Evolutionary conservation across 179 eudicot species (phyloP).

Genomic region (Beta corolliflora): DNA sequence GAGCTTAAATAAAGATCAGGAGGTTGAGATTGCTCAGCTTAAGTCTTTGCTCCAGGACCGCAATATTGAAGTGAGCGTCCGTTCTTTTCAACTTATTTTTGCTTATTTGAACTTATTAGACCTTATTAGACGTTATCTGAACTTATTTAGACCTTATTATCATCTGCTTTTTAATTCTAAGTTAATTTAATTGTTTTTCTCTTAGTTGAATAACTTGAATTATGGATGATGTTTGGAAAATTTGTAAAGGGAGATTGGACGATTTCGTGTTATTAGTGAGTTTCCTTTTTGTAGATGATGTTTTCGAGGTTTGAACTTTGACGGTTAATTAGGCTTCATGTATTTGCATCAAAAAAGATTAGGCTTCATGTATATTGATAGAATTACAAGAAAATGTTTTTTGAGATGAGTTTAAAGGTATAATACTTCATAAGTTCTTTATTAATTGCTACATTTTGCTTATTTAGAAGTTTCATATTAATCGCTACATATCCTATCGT

Average conservation of each 20-base stretch:
- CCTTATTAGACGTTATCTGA: too few species aligned
- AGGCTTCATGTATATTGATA: too few species aligned
- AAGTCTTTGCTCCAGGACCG: conserved; percentile 52
- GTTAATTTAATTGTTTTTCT: background rate
- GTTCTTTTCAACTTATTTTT: too few species aligned
- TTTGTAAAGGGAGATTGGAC: background rate
- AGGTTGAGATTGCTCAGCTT: conserved; percentile 52
- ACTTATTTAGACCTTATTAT: background rate
- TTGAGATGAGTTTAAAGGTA: too few species aligned
- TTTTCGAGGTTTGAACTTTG: background rate
- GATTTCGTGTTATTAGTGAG: background rate
- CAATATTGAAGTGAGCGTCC: conserved; percentile 52
- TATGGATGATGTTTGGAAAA: background rate
- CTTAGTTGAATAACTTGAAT: background rate
- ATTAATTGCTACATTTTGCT: too few species aligned
- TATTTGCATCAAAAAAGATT: too few species aligned
- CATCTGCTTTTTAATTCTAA: background rate
- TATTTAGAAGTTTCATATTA: too few species aligned
- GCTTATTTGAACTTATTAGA: too few species aligned
- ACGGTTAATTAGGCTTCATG: too few species aligned
- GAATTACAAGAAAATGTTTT: too few species aligned
- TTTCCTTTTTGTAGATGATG: background rate
- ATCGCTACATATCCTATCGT: too few species aligned
- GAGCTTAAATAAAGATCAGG: conserved; percentile 60
- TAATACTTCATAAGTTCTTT: too few species aligned